Evolutionary conservation across 306 rosid species (phyloP).

Genomic region (Castanea mollissima): DNA sequence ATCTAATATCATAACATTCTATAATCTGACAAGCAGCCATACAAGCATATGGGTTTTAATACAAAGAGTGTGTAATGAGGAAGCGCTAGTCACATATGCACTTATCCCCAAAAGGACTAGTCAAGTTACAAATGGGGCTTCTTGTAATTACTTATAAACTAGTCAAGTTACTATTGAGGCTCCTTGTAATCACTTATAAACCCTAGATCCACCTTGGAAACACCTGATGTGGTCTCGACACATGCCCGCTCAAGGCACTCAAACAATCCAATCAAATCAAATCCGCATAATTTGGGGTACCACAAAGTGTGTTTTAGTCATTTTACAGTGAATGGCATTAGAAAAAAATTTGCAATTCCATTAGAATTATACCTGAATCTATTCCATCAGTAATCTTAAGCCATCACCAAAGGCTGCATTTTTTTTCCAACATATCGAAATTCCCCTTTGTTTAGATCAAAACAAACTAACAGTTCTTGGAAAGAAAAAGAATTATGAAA

Average conservation of each 20-base stretch:
- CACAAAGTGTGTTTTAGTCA: background rate
- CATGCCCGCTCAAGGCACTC: too few species aligned
- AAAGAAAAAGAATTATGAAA: slow-evolving; percentile 11
- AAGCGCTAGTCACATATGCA: too few species aligned
- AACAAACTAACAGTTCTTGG: background rate
- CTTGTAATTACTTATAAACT: too few species aligned
- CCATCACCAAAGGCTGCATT: background rate
- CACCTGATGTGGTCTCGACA: too few species aligned
- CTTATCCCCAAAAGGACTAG: too few species aligned
- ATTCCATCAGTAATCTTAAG: background rate
- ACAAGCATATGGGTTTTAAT: background rate
- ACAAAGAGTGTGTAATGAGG: background rate
- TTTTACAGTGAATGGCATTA: background rate
- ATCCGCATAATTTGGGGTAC: too few species aligned
- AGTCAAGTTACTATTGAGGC: too few species aligned
- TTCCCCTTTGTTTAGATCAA: background rate
- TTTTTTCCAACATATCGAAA: background rate
- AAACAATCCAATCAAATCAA: too few species aligned
- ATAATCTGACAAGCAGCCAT: background rate
- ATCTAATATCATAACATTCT: background rate
- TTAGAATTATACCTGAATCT: background rate
- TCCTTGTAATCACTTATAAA: too few species aligned
- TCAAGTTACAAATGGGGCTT: too few species aligned
- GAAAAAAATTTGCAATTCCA: background rate
- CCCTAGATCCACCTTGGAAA: too few species aligned